Base-by-base conservation (phyloP, 2,329 filamentous ascomycete species). In the Emydomyces testavorans region DNA sequence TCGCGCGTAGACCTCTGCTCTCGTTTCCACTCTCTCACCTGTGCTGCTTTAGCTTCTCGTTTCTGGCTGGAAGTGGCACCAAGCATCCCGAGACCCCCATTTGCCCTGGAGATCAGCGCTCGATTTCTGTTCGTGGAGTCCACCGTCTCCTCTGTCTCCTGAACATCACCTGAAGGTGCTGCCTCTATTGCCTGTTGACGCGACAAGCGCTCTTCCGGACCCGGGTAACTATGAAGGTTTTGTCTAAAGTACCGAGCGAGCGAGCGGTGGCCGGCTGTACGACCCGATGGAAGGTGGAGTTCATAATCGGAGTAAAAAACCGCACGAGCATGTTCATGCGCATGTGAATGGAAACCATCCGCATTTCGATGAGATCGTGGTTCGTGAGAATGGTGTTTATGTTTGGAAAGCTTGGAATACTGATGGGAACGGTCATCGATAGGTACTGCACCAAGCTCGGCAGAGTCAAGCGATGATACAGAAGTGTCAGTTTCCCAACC, bases 401-500 rank as follows among this genome's bases (percentile, higher is more conserved):
- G 81, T 61, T 82, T 78, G 57, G 77, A 74, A 4, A 89, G 75
- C 35, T 82, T 77, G 59, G 85, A 80, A 62, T 83, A 85, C 54
- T 84, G 80, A 57, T 83, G 77, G 41, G 78, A 73, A 54, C 79
- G 78, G 38, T 79, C 75, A 54, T 90, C 85, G 26, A 86, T 82
- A 1, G 85, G 85, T 6, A 93, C 79, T 6, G 83, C 79, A 4
- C 80, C 83, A 35, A 93, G 78, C 57, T 94, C 87, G 47, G 84
- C 84, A 0, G 87, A 92, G 54, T 89, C 86, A 29, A 93, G 75
- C 8, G 87, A 93, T 1, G 89, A 94, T n/a, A 77, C 82, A 7
- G 85, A 88, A 54, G 83, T 88, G 63, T 96, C 92, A 0, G 89
- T 95, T 68, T 98, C 92, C 90, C 92, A 96, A 37, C 86, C 88